These are phyloP conservation scores for Aureobasidium mangrovei DNA, from an alignment of 2,329 filamentous ascomycete species.

Conservation along the genomic window DNA sequence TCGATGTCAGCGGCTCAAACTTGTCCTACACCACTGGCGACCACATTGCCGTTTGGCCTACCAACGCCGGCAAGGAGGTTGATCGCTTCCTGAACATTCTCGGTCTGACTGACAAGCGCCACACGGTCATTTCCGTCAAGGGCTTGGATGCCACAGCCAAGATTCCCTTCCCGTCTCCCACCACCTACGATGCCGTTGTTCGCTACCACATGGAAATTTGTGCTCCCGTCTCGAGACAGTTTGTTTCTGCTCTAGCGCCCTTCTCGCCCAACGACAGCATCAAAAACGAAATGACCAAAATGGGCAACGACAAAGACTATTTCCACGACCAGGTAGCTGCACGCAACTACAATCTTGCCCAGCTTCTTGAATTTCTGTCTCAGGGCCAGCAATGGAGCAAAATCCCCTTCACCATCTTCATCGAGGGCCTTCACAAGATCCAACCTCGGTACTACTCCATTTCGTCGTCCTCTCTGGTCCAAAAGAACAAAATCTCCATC, in stretches of 20 bases:
- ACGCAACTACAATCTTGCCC: conserved; percentile 81
- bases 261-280: conserved; percentile 79
- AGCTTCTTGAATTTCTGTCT: conserved; percentile 65
- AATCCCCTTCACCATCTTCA: conserved; percentile 87
- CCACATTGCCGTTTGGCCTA: conserved; percentile 95
- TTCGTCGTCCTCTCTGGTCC: conserved; percentile 88
- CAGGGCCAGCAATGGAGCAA: conserved; percentile 69
- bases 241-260: conserved; percentile 74
- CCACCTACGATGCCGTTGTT: conserved; percentile 85
- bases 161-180: conserved; percentile 93
- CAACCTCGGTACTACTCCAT: conserved; percentile 99
- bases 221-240: conserved; percentile 91
- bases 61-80: conserved; percentile 85
- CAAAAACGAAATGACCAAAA: conserved; percentile 80
- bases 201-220: conserved; percentile 97
- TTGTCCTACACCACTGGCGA: conserved; percentile 92
- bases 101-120: conserved; percentile 64
- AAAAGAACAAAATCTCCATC: conserved; percentile 90
- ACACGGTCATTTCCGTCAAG: conserved; percentile 80
- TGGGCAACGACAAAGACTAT: conserved; percentile 89
- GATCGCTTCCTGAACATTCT: conserved; percentile 78
- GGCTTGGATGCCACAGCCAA: conserved; percentile 90
- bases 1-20: conserved; percentile 83
- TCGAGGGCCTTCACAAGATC: conserved; percentile 88
- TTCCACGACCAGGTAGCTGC: conserved; percentile 79